Percentiles rank a stretch among this genome's conserved stretches.
These are phyloP conservation scores for Protostelium mycophagum DNA, from an alignment of 78 protist genomes.

Conservation along the genomic window DNA sequence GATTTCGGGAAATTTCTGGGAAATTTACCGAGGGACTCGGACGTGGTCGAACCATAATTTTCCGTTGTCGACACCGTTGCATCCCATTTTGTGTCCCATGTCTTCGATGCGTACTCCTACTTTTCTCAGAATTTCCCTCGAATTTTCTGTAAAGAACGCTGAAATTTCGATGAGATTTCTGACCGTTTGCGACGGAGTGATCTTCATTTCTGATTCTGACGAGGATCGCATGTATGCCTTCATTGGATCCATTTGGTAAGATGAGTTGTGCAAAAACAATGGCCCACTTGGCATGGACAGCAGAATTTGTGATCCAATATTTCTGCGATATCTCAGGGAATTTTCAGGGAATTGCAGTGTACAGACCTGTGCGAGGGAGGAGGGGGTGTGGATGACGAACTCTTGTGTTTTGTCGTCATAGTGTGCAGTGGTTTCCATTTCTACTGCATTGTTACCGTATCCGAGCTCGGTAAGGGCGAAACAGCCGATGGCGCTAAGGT, in stretches of 20 bases:
- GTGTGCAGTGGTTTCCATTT: conserved; percentile 31
- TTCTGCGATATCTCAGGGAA: too few species aligned
- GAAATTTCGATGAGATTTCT: too few species aligned
- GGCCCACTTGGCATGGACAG: conserved; percentile 34
- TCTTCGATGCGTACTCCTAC: conserved; percentile 39
- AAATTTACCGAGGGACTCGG: conserved; percentile 24
- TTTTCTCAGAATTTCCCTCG: neutral
- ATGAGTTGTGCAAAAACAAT: conserved; percentile 59
- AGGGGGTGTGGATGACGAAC: conserved; percentile 67
- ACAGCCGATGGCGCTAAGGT: conserved; percentile 22
- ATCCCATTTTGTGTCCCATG: conserved; percentile 67
- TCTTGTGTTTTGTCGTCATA: conserved; percentile 35
- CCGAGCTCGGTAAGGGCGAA: conserved; percentile 49
- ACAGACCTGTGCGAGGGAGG: conserved; percentile 58
- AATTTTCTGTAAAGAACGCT: neutral
- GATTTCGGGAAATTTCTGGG: neutral
- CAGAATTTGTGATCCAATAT: conserved; percentile 60
- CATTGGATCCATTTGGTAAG: conserved; percentile 8
- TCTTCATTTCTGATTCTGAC: conserved; percentile 47
- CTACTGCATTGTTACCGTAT: conserved; percentile 20
- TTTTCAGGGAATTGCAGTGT: too few species aligned
- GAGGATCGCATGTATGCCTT: conserved; percentile 60
- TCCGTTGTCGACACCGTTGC: conserved; percentile 74
- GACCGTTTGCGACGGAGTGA: conserved; percentile 2
- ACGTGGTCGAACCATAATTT: conserved; percentile 60